These are phyloP conservation scores for Anacardium occidentale DNA, from an alignment of 345 rosid species.

Conservation along the genomic window DNA sequence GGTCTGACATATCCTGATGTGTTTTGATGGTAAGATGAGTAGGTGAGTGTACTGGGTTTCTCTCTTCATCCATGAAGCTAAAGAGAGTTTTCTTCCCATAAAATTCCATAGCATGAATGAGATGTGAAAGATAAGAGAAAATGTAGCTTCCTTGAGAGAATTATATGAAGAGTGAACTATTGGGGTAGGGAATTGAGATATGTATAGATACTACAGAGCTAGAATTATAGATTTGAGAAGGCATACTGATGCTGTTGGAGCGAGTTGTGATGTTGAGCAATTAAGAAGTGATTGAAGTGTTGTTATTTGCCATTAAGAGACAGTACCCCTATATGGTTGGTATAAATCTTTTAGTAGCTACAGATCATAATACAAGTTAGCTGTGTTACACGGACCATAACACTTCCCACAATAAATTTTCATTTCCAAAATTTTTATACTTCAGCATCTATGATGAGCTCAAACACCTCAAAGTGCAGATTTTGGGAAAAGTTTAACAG, in stretches of 20 bases:
- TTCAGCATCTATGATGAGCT: neutral
- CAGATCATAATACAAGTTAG: neutral
- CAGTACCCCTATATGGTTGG: neutral
- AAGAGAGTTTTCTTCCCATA: constrained; percentile 25
- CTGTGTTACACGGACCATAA: neutral
- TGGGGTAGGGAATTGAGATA: neutral
- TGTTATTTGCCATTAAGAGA: neutral
- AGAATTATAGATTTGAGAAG: neutral
- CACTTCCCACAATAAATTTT: neutral
- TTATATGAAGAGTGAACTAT: neutral
- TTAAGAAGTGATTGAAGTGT: neutral
- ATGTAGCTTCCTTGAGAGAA: neutral
- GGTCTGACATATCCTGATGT: constrained; percentile 29
- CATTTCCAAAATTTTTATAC: neutral
- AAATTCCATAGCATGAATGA: constrained; percentile 32
- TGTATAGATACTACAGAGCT: neutral
- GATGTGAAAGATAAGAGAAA: neutral
- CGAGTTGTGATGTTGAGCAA: neutral
- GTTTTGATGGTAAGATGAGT: constrained; percentile 20
- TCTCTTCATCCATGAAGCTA: constrained; percentile 31
- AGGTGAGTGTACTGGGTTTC: constrained; percentile 9
- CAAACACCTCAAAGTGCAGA: no score
- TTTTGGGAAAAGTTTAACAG: no score
- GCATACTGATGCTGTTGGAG: neutral
- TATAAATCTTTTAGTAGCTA: neutral